Evolutionary conservation across 352 stramenopile species (phyloP), one percentile per base, ranked within the genome.

Genomic region (Thraustochytrium sp.): DNA sequence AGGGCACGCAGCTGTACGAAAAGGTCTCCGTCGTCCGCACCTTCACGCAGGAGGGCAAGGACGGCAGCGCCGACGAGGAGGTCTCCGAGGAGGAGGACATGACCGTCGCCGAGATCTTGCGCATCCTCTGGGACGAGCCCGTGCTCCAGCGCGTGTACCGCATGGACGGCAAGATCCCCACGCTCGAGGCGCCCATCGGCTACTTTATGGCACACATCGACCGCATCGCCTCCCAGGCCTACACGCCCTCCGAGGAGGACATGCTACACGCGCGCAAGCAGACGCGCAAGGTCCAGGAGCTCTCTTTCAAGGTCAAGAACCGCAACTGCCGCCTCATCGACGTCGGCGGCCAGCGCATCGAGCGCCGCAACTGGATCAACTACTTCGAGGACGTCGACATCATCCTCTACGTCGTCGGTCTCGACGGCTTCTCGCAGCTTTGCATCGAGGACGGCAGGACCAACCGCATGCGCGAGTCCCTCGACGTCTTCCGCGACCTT

Each of bases 401-500:
- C 37, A 49, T 88, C 40, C 73, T 88, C 18, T 88, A 85, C 55
- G 46, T 88, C n/a, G 85, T 75, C 2, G 56, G 82, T 4, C 82
- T 88, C 40, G 40, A 46, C 34, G 85, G 73, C 42, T 88, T 88
- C 55, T 54, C 88, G 55, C 85, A 88, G 82, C 26, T 85, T 5
- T 62, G 84, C 34, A 82, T 87, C 44, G 84, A 87, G 49, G 84
- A 87, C 51, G 82, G 29, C 21, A n/a, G 23, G 21, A 87, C 56
- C 3, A 87, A 87, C 48, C 21, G 84, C 5, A 85, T 87, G 49
- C 36, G 40, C 2, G 84, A 87, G 65, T 64, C 84, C 0, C 49
- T 87, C 3, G 8, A 63, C 0, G 77, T 87, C 29, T 98, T 98
- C 87, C 89, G 95, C 83, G 94, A 98, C 85, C 97, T 98, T 85